Evolutionary conservation across 768 basidiomycete genomes (phyloP), one percentile per base, ranked within the genome.

Genomic region (Naganishia onofrii): DNA sequence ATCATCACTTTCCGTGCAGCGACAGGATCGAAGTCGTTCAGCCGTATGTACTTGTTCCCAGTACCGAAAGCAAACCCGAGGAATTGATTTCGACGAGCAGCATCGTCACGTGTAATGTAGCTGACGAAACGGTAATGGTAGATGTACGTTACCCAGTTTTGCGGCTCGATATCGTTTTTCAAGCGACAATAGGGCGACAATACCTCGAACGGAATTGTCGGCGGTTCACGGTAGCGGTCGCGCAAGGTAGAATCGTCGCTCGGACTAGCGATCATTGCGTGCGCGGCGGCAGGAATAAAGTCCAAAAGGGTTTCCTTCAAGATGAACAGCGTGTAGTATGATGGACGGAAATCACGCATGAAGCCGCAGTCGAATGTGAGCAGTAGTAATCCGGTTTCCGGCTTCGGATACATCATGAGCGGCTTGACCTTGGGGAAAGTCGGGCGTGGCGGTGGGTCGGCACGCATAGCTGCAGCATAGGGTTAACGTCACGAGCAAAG

Each of bases 371-470:
- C 73, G 29, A 79, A 72, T 46, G 76, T 74, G 15, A 79, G 53
- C 38, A 79, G 66, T 48, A 79, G 70, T 1, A 77, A 56, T 5
- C 79, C 79, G 7, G 72, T 74, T 36, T 74, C 73, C 15, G 79
- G 78, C 32, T 75, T 60, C 3, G 79, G 77, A 21, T 70, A 55
- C 66, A 79, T 74, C 21, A 71, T 70, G 31, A 68, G 68, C 9
- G 72, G 72, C 6, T 77, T 77, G 51, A 77, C 70, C 9, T 69
- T 70, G 23, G 79, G 77, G 65, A 77, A 75, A 2, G 72, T 75
- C 66, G 76, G 73, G 21, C 79, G 38, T 12, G 79, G 79, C 21
- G 79, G 79, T 10, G 79, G 79, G 71, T 80, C 79, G 10, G 78
- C 76, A 5, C 79, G 71, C 34, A 80, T 60, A 13, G 56, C 68